Conservation (phyloP, 2,329 filamentous ascomycete genomes). For the Penicillium olsonii region DNA sequence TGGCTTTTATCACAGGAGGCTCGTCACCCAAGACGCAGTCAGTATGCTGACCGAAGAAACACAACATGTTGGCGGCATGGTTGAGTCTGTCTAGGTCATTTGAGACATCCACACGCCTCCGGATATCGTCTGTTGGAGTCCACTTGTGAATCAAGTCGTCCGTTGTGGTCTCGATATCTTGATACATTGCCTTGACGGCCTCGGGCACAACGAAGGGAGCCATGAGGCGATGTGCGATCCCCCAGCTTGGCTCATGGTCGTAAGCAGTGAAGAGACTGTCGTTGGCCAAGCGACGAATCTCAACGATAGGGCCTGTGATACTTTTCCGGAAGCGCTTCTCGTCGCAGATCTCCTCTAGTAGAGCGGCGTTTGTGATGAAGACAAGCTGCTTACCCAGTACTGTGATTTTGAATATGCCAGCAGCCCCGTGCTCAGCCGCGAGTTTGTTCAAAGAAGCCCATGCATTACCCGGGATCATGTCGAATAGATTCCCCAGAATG, state of each 20-base stretch:
- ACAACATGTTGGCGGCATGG: slow-evolving; percentile 54
- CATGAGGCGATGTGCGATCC: slow-evolving; percentile 59
- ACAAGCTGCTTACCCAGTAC: slow-evolving; percentile 50
- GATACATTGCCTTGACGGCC: slow-evolving; percentile 44
- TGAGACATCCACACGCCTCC: slow-evolving; percentile 49
- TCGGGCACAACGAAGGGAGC: slow-evolving; percentile 48
- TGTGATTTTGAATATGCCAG: slow-evolving; percentile 62
- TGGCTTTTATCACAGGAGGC: slow-evolving; percentile 54
- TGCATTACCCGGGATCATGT: slow-evolving; percentile 52
- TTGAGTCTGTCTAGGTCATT: slow-evolving; percentile 56
- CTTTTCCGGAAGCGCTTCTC: slow-evolving; percentile 61
- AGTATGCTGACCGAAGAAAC: slow-evolving; percentile 55
- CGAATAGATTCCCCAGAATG: slow-evolving; percentile 55
- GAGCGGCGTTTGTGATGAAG: slow-evolving; percentile 55
- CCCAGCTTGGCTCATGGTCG: slow-evolving; percentile 58
- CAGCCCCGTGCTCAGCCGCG: slow-evolving; percentile 49
- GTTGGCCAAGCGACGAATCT: slow-evolving; percentile 62
- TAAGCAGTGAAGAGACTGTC: slow-evolving; percentile 68
- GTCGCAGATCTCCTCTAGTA: slow-evolving; percentile 67
- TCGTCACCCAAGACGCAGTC: slow-evolving; percentile 50
- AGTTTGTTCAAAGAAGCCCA: slow-evolving; percentile 54
- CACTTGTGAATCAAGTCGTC: slow-evolving; percentile 55
- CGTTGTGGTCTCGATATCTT: slow-evolving; percentile 53
- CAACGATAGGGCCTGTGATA: slow-evolving; percentile 54
- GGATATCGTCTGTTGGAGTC: slow-evolving; percentile 37